Percentiles rank a stretch among this genome's conserved stretches.
Evolutionary conservation across 768 basidiomycete species (phyloP).

Genomic region (Serendipita indica): DNA sequence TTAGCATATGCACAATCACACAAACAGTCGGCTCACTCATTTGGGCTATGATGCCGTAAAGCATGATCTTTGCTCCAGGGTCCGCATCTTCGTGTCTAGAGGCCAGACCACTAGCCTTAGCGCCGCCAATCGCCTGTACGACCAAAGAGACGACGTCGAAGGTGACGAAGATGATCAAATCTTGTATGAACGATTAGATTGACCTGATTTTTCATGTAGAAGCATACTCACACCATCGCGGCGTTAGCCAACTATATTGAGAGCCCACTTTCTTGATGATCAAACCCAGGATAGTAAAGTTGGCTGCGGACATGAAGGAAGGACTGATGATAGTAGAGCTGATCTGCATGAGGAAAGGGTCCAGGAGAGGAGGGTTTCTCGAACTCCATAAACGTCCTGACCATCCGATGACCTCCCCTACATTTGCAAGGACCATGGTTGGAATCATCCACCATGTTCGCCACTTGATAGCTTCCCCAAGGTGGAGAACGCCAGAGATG

Average conservation of each 20-base stretch:
- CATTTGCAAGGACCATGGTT: constrained; percentile 33
- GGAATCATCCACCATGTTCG: constrained; percentile 40
- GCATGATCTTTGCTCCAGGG: constrained; percentile 13
- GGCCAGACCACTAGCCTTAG: constrained; percentile 17
- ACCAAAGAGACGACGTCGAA: constrained; percentile 26
- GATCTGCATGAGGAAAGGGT: constrained; percentile 25
- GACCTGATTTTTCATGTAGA: neutral
- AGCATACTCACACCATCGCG: constrained; percentile 28
- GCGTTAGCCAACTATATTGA: constrained; percentile 32
- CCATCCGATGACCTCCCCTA: constrained; percentile 43
- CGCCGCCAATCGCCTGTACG: constrained; percentile 30
- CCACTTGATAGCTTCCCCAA: constrained; percentile 8
- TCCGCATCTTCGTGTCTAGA: constrained; percentile 12
- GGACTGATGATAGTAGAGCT: constrained; percentile 39
- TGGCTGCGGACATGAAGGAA: constrained; percentile 41
- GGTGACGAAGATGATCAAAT: constrained; percentile 24
- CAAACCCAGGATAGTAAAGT: constrained; percentile 41
- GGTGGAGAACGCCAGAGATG: constrained; percentile 4
- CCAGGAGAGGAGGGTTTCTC: neutral
- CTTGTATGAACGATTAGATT: constrained; percentile 24
- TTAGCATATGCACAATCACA: neutral
- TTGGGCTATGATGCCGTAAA: constrained; percentile 17
- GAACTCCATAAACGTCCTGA: constrained; percentile 18
- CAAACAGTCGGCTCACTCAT: constrained; percentile 9
- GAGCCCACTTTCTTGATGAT: constrained; percentile 32